Evolutionary conservation across 2,329 filamentous ascomycete genomes (phyloP).

Genomic region (Dactylellina haptotyla): DNA sequence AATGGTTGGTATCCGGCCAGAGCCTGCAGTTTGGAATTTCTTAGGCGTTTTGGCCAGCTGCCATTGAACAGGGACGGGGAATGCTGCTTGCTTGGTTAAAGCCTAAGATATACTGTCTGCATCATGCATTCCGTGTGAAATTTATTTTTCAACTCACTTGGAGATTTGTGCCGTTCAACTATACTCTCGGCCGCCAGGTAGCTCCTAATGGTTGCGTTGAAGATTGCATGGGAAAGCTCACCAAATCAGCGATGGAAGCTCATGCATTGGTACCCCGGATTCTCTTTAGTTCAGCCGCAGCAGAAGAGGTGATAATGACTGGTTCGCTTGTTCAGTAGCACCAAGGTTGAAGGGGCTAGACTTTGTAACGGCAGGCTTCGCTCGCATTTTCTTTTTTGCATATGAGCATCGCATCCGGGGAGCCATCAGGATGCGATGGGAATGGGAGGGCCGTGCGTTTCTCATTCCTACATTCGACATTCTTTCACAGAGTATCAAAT

Average conservation of each 20-base stretch:
- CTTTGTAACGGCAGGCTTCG: background rate
- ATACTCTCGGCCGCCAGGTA: background rate
- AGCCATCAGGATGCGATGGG: slow-evolving; percentile 21
- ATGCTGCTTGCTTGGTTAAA: no score
- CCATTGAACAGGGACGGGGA: background rate
- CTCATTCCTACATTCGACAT: slow-evolving; percentile 6
- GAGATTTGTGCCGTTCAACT: background rate
- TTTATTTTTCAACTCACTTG: background rate
- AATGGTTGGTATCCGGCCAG: slow-evolving; percentile 20
- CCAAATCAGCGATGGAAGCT: slow-evolving; percentile 17
- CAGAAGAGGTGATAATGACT: background rate
- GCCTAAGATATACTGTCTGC: slow-evolving; percentile 6
- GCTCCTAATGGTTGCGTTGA: slow-evolving; percentile 18
- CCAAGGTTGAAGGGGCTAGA: slow-evolving; percentile 5
- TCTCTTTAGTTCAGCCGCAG: slow-evolving; percentile 40
- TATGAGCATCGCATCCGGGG: background rate
- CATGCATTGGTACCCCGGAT: slow-evolving; percentile 34
- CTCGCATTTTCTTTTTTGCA: slow-evolving; percentile 1
- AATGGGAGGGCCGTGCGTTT: slow-evolving; percentile 40
- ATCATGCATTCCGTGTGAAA: slow-evolving; percentile 26
- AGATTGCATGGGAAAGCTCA: background rate
- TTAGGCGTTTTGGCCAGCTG: background rate
- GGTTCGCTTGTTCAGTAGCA: slow-evolving; percentile 19
- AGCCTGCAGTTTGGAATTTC: background rate
- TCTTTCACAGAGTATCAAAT: slow-evolving; percentile 17